Evolutionary conservation across 495 filamentous ascomycete species (phyloP).

Genomic region (Podospora tetraspora): DNA sequence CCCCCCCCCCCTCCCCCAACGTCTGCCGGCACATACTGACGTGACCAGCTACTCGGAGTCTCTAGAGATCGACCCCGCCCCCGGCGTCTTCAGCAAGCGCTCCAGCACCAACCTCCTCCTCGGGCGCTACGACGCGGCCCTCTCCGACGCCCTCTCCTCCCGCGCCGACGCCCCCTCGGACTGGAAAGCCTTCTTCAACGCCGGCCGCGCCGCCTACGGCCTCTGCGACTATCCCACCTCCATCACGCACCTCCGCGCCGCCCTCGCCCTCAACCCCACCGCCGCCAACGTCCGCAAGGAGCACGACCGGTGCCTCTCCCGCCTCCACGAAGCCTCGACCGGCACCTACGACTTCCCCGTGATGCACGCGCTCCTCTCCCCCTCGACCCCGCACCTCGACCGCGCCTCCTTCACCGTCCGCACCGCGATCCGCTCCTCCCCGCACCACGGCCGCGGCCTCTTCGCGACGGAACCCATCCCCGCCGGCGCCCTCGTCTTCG

Average conservation of each 20-base stretch:
- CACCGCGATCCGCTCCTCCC: conserved; percentile 16
- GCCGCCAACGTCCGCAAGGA: conserved; percentile 28
- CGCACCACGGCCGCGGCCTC: conserved; percentile 40
- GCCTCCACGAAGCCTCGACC: conserved; percentile 34
- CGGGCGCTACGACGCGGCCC: conserved; percentile 44
- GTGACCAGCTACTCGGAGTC: conserved; percentile 32
- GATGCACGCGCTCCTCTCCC: conserved; percentile 32
- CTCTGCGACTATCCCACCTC: conserved; percentile 35
- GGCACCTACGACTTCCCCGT: conserved; percentile 44
- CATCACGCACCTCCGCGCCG: conserved; percentile 28
- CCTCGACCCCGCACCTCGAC: conserved; percentile 37
- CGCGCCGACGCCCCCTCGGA: conserved; percentile 23
- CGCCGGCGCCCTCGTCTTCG: conserved; percentile 48
- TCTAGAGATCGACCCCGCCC: conserved; percentile 13
- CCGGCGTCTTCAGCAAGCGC: conserved; percentile 37
- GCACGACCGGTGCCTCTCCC: conserved; percentile 29
- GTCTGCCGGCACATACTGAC: background rate
- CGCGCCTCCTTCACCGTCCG: conserved; percentile 38
- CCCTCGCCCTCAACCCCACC: conserved; percentile 30
- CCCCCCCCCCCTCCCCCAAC: background rate
- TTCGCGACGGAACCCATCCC: conserved; percentile 45
- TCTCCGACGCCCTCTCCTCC: conserved; percentile 38
- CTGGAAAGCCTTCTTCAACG: conserved; percentile 48
- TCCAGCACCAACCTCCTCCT: conserved; percentile 42
- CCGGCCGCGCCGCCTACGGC: conserved; percentile 44